phyloP scores from a whole-genome alignment of 208 protist species.

The Trypanosoma vivax region DNA sequence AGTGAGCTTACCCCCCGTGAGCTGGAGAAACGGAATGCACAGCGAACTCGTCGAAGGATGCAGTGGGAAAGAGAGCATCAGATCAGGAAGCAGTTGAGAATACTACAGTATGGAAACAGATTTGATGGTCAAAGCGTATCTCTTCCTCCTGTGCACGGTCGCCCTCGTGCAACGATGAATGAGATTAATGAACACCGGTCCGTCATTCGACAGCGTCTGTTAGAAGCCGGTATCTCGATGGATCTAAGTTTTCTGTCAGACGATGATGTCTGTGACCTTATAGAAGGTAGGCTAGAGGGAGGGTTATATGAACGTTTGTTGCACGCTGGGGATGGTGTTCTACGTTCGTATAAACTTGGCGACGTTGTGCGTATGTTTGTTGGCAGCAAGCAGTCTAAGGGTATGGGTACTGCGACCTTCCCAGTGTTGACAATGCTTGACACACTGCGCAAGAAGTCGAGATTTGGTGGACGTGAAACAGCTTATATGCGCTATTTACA shows the following conservation, averaged over 20 bases:
- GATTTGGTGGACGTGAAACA: constrained; percentile 8
- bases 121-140: background rate
- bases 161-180: constrained; percentile 14
- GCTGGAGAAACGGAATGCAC: background rate
- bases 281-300: constrained; percentile 26
- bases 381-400: constrained; percentile 26
- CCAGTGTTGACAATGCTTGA: constrained; percentile 32
- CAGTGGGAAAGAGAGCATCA: too few relatives aligned
- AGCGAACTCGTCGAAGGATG: background rate
- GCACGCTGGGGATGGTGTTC: constrained; percentile 24
- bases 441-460: constrained; percentile 26
- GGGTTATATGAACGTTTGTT: constrained; percentile 50
- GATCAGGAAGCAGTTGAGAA: background rate
- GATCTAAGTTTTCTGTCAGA: constrained; percentile 22
- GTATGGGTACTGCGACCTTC: too few relatives aligned
- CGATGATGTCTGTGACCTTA: constrained; percentile 13
- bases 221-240: constrained; percentile 38
- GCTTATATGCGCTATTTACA: constrained; percentile 50
- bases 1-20: constrained; percentile 2
- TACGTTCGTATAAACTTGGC: background rate
- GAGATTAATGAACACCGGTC: constrained; percentile 34
- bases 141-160: too few relatives aligned
- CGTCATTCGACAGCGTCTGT: constrained; percentile 34
- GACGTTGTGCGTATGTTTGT: constrained; percentile 23
- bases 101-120: background rate